phyloP scores from a whole-genome alignment of 2,329 filamentous ascomycete genomes.

The Cladosporium velox region DNA sequence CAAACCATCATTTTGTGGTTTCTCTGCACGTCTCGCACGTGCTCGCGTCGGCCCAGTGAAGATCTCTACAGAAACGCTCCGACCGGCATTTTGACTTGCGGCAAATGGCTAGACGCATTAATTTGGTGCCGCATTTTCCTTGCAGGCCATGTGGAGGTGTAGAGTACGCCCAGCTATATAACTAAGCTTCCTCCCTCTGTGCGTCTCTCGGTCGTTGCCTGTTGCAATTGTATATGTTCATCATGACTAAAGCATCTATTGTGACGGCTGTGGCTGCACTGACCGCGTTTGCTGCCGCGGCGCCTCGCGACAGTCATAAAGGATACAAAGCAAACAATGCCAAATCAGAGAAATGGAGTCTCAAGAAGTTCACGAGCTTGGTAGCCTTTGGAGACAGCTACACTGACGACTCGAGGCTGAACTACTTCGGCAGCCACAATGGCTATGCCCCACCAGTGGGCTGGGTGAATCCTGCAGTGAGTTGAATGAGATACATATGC shows the following conservation, averaged over 20 bases:
- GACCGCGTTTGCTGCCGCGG: background rate
- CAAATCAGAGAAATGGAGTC: constrained; percentile 36
- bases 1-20: background rate
- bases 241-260: constrained; percentile 9
- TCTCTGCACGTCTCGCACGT: background rate
- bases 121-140: constrained; percentile 6
- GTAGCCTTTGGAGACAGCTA: constrained; percentile 76
- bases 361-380: constrained; percentile 60
- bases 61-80: background rate
- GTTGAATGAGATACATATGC: background rate
- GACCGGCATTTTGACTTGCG: constrained; percentile 1
- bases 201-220: background rate
- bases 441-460: constrained; percentile 65
- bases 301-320: background rate
- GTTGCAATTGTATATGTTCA: background rate
- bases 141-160: constrained; percentile 7
- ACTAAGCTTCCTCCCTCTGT: background rate
- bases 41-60: background rate
- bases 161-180: constrained; percentile 8
- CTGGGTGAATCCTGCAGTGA: constrained; percentile 51
- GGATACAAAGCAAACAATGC: background rate
- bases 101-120: background rate
- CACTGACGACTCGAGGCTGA: constrained; percentile 69
- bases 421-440: constrained; percentile 62
- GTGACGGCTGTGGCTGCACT: background rate